Evolutionary conservation across 2,329 filamentous ascomycete species (phyloP), one percentile per base, ranked within the genome.

Genomic region (Colletotrichum shisoi): DNA sequence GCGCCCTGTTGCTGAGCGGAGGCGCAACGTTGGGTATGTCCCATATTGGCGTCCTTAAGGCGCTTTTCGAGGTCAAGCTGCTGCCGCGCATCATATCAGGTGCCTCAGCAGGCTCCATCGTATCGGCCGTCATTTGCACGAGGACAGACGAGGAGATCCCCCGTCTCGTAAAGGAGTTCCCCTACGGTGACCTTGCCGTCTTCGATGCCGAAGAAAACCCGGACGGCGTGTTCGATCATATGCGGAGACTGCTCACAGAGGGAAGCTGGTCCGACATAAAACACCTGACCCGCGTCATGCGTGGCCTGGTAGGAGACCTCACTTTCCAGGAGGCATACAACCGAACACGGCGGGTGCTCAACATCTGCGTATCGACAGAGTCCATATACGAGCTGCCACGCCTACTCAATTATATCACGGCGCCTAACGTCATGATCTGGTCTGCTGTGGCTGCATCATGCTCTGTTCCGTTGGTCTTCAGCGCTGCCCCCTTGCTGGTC

Each of bases 291-390:
- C 85, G 89, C 53, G 93, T 96, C 6, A 95, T 98, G 92, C 87
- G 87, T 62, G 83, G 84, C 39, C 81, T 95, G 73, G 84, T 97
- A 8, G 93, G 93, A 44, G 92, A 97, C 72, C 90, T 97, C 73
- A 98, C 94, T 0, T 98, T 98, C 72, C 92, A 94, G 74, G 94
- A 98, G 78, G 93, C 93, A 0, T 97, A 97, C 80, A 96, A 97
- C 75, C 89, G 93, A n/a, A 97, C 94, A 0, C 87, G 93, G 34
- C 87, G 93, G 66, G 94, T 97, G 69, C 86, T 97, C 74, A 98
- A 97, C 76, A 97, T 98, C 44, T 94, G 92, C 66, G 94, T 98
- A 7, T 97, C 94, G 0, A 93, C 91, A 2, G 91, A 92, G 1
- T 92, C 91, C 17, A 85, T 94, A 62, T 95, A 96, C 76, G 94